These are phyloP conservation scores for Pichia phayaonensis DNA, from an alignment of 805 yeast species.

Conservation along the genomic window DNA sequence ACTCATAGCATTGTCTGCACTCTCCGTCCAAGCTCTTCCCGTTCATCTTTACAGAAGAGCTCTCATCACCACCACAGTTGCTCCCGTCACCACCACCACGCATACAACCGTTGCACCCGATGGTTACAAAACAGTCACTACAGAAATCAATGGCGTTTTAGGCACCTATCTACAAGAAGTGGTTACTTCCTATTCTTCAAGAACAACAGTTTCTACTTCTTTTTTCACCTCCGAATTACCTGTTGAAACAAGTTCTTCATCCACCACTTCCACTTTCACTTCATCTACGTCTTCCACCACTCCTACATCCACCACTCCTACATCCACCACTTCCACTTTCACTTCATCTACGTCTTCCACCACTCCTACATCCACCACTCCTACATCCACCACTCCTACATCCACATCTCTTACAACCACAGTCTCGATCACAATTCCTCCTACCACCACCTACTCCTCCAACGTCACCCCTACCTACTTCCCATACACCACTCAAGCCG, in stretches of 20 bases:
- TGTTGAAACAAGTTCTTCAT: slow-evolving; percentile 7
- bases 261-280: slow-evolving; percentile 7
- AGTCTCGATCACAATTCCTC: slow-evolving; percentile 23
- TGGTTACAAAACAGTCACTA: slow-evolving; percentile 16
- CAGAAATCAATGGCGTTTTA: slow-evolving; percentile 12
- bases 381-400: slow-evolving; percentile 16
- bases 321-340: slow-evolving; percentile 12
- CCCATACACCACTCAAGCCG: slow-evolving; percentile 26
- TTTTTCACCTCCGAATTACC: slow-evolving; percentile 12
- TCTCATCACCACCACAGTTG: slow-evolving; percentile 13
- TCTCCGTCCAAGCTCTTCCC: background rate
- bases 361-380: slow-evolving; percentile 4
- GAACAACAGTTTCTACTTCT: slow-evolving; percentile 4
- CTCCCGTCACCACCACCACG: slow-evolving; percentile 1
- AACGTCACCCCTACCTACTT: slow-evolving; percentile 12
- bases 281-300: slow-evolving; percentile 8
- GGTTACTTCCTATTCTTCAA: slow-evolving; percentile 20
- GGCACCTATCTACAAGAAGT: slow-evolving; percentile 19
- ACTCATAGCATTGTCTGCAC: background rate
- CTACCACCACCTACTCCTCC: slow-evolving; percentile 25
- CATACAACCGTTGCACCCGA: slow-evolving; percentile 12
- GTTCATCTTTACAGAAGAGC: background rate
- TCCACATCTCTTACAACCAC: slow-evolving; percentile 22
- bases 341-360: slow-evolving; percentile 7
- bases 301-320: slow-evolving; percentile 9